phyloP scores from a whole-genome alignment of 768 basidiomycete species.

The Mycena indigotica region DNA sequence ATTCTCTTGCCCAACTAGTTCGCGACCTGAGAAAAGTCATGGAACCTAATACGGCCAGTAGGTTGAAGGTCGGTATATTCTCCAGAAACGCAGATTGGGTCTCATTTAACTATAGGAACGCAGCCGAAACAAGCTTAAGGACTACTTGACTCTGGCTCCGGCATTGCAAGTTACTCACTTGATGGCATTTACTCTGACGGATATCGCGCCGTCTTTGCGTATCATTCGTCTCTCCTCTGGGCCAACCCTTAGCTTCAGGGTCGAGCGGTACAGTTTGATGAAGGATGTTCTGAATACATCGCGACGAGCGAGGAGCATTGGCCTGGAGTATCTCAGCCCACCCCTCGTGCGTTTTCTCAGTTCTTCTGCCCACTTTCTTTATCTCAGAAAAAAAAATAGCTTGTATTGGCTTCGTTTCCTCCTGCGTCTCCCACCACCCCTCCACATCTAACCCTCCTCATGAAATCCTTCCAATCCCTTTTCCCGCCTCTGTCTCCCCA shows the following conservation, averaged over 20 bases:
- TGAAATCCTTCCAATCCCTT: constrained; percentile 94
- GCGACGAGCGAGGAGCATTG: constrained; percentile 70
- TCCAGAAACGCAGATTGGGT: background rate
- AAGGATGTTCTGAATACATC: constrained; percentile 76
- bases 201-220: constrained; percentile 81
- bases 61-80: constrained; percentile 67
- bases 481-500: constrained; percentile 92
- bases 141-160: constrained; percentile 91
- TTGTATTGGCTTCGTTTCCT: constrained; percentile 89
- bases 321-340: constrained; percentile 88
- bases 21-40: constrained; percentile 93
- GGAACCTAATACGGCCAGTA: constrained; percentile 96
- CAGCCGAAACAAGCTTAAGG: constrained; percentile 85
- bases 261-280: constrained; percentile 91
- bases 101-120: constrained; percentile 66
- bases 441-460: constrained; percentile 84
- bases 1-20: constrained; percentile 84
- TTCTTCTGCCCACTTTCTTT: background rate
- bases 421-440: constrained; percentile 73
- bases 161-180: constrained; percentile 90
- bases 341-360: constrained; percentile 67
- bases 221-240: constrained; percentile 87
- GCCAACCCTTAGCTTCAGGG: constrained; percentile 89
- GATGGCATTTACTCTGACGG: constrained; percentile 87
- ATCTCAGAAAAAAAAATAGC: constrained; percentile 48